Evolutionary conservation across 2,329 filamentous ascomycete genomes (phyloP).

Genomic region (Aspergillus unguis): DNA sequence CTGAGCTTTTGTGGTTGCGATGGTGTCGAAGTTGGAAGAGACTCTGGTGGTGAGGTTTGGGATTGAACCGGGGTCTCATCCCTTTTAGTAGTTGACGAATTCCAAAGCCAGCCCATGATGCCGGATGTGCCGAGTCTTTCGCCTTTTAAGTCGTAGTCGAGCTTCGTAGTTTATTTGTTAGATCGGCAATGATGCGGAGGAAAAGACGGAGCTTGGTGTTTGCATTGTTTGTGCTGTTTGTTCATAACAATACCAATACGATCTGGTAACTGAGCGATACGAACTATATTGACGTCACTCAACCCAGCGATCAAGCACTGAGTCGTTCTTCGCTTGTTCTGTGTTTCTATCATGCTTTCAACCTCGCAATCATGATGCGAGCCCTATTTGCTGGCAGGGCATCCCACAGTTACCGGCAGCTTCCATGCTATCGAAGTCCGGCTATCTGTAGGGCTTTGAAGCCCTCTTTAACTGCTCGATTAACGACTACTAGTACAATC

Average conservation of each 20-base stretch:
- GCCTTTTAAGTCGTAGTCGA: not conserved
- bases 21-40: conserved; percentile 8
- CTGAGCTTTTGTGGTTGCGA: conserved; percentile 28
- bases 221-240: conserved; percentile 1
- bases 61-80: conserved; percentile 21
- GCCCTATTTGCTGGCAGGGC: conserved; percentile 11
- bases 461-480: conserved; percentile 1
- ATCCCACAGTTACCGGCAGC: conserved; percentile 4
- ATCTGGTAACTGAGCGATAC: conserved; percentile 3
- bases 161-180: not conserved
- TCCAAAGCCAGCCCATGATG: conserved; percentile 49
- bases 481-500: conserved; percentile 3
- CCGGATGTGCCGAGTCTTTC: not conserved
- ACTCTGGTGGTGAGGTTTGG: conserved; percentile 13
- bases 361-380: conserved; percentile 22
- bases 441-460: not conserved
- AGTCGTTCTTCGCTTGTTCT: conserved; percentile 1
- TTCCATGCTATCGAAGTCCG: conserved; percentile 7
- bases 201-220: conserved; percentile 1
- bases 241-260: conserved; percentile 6
- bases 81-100: conserved; percentile 29
- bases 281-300: conserved; percentile 3
- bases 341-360: conserved; percentile 6
- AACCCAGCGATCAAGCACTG: conserved; percentile 2
- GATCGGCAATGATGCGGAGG: not conserved